A percentile compares a stretch with the other conserved stretches of the same genome.
Conservation (phyloP, 2,329 filamentous ascomycete genomes). For the Fusarium beomiforme region DNA sequence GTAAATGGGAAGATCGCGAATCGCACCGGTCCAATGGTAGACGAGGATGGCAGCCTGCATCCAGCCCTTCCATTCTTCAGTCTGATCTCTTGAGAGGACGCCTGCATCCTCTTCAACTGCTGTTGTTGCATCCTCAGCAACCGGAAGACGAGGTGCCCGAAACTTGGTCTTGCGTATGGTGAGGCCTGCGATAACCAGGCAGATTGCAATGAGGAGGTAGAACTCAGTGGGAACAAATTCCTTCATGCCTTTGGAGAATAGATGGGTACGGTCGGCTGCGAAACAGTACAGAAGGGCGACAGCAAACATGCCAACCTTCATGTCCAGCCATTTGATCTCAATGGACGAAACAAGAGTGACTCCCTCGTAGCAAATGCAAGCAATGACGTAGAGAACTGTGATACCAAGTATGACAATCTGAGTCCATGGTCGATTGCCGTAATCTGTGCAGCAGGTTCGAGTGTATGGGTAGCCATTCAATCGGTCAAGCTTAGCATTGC, state of each 20-base stretch:
- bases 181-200: constrained; percentile 3
- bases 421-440: constrained; percentile 43
- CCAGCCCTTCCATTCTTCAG: constrained; percentile 74
- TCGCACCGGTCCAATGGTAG: constrained; percentile 68
- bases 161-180: constrained; percentile 34
- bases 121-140: neutral
- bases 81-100: constrained; percentile 59
- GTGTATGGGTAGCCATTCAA: constrained; percentile 54
- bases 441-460: constrained; percentile 63
- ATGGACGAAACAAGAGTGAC: constrained; percentile 24
- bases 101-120: constrained; percentile 29
- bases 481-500: constrained; percentile 54
- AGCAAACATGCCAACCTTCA: constrained; percentile 42
- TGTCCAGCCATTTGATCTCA: constrained; percentile 26
- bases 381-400: constrained; percentile 24
- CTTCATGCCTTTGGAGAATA: constrained; percentile 43
- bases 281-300: constrained; percentile 43
- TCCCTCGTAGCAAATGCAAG: constrained; percentile 32
- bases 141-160: constrained; percentile 20
- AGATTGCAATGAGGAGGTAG: constrained; percentile 20
- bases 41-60: constrained; percentile 65
- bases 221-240: constrained; percentile 36
- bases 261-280: constrained; percentile 43
- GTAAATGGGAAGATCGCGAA: constrained; percentile 59
- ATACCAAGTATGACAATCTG: constrained; percentile 40